phyloP scores from a whole-genome alignment of 805 yeast genomes.

The Ogataea zsoltii region DNA sequence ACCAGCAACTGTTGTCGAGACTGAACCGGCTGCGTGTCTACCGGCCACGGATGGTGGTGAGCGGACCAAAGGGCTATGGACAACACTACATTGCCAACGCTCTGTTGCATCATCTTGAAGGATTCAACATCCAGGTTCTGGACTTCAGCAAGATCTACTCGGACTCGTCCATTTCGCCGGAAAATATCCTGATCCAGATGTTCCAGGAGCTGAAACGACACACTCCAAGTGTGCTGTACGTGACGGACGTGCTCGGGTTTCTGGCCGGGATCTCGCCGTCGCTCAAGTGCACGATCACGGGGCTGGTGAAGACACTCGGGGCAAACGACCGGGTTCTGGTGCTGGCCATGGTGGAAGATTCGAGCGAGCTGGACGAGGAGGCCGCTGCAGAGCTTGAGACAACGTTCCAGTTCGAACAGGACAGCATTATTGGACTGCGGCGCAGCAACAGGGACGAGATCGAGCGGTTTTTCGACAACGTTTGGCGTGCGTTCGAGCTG shows the following conservation, averaged over 20 bases:
- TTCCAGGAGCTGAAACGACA: slow-evolving; percentile 87
- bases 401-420: slow-evolving; percentile 60
- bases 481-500: slow-evolving; percentile 57
- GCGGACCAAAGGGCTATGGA: slow-evolving; percentile 80
- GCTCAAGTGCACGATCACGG: slow-evolving; percentile 69
- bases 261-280: slow-evolving; percentile 62
- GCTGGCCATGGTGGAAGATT: slow-evolving; percentile 65
- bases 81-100: slow-evolving; percentile 86
- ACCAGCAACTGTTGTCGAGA: slow-evolving; percentile 57
- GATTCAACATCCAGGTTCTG: slow-evolving; percentile 82
- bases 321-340: slow-evolving; percentile 74
- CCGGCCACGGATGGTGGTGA: slow-evolving; percentile 75
- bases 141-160: slow-evolving; percentile 77
- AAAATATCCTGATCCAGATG: slow-evolving; percentile 77
- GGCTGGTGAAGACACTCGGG: slow-evolving; percentile 65
- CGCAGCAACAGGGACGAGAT: slow-evolving; percentile 52
- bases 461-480: slow-evolving; percentile 51
- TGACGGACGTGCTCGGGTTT: slow-evolving; percentile 86
- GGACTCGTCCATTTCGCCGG: slow-evolving; percentile 80
- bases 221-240: slow-evolving; percentile 79
- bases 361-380: slow-evolving; percentile 18
- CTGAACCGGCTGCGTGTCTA: slow-evolving; percentile 56
- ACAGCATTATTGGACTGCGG: slow-evolving; percentile 42
- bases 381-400: slow-evolving; percentile 47
- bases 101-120: slow-evolving; percentile 77